These are phyloP conservation scores for Angophora floribunda DNA, from an alignment of 345 rosid genomes.

Conservation along the genomic window DNA sequence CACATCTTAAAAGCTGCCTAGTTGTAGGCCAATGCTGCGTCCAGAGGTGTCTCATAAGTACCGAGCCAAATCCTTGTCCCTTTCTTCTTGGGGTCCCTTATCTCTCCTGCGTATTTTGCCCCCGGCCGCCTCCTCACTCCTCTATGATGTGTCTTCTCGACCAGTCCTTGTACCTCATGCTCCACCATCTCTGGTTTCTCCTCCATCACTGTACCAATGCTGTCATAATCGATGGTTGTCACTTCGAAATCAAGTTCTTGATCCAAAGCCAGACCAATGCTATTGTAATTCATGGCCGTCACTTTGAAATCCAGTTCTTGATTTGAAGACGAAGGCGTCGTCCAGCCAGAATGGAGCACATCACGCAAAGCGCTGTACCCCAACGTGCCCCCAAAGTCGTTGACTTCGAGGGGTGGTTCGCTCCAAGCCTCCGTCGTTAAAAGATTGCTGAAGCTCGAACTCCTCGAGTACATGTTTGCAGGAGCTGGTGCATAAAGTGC, in stretches of 20 bases:
- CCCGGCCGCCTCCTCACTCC: conserved; percentile 47
- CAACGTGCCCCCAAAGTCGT: conserved; percentile 25
- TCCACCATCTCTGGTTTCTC: not conserved
- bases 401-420: conserved; percentile 14
- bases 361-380: conserved; percentile 12
- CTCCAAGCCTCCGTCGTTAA: conserved; percentile 18
- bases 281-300: not conserved
- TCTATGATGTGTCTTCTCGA: conserved; percentile 12
- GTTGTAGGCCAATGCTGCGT: conserved; percentile 40
- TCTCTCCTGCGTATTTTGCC: conserved; percentile 41
- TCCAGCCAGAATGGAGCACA: conserved; percentile 17
- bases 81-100: conserved; percentile 37
- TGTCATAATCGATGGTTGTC: not conserved
- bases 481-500: not conserved
- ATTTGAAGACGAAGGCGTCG: not conserved
- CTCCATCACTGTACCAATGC: not conserved
- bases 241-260: not conserved
- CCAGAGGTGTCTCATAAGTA: conserved; percentile 37
- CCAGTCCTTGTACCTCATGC: not conserved
- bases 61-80: conserved; percentile 43
- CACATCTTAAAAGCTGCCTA: conserved; percentile 34
- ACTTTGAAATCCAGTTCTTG: not conserved
- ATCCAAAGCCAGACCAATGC: not conserved
- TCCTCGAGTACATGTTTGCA: not conserved
- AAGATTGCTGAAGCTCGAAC: conserved; percentile 20